These are phyloP conservation scores for Stagonosporopsis rhizophila DNA, from an alignment of 2,329 filamentous ascomycete species.

Conservation along the genomic window DNA sequence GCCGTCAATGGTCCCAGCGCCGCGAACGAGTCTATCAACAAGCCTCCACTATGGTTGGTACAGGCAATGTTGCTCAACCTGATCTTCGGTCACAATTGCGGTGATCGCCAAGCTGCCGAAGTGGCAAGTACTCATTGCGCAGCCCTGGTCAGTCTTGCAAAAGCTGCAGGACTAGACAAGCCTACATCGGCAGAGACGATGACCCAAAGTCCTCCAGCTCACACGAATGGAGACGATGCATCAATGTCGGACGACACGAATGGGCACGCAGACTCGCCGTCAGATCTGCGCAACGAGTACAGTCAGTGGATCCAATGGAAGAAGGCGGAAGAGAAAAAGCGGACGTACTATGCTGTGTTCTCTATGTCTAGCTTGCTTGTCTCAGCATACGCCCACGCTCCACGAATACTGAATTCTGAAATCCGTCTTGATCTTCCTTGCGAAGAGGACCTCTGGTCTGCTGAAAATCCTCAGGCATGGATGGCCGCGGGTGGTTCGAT, in stretches of 20 bases:
- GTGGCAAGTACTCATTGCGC: constrained; percentile 93
- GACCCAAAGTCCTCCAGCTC: constrained; percentile 30
- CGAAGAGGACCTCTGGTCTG: constrained; percentile 88
- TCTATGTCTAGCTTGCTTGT: constrained; percentile 89
- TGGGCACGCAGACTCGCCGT: constrained; percentile 48
- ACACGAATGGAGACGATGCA: constrained; percentile 61
- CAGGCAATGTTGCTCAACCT: constrained; percentile 97
- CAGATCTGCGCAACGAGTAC: constrained; percentile 62
- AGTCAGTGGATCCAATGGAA: constrained; percentile 92
- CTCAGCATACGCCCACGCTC: constrained; percentile 90
- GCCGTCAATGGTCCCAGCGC: constrained; percentile 62
- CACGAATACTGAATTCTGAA: constrained; percentile 91
- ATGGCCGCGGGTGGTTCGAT: constrained; percentile 75
- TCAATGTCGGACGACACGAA: constrained; percentile 61
- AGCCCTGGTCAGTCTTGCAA: constrained; percentile 86
- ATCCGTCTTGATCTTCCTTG: constrained; percentile 88
- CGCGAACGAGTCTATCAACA: constrained; percentile 66
- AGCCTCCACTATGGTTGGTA: constrained; percentile 88
- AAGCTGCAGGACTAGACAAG: constrained; percentile 79
- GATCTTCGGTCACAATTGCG: constrained; percentile 93
- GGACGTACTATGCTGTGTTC: constrained; percentile 90
- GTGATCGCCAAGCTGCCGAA: constrained; percentile 87
- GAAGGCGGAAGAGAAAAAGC: constrained; percentile 84
- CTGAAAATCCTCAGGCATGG: constrained; percentile 84
- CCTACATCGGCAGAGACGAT: constrained; percentile 45